Evolutionary conservation across 371 early-diverging fungal species (phyloP).

Genomic region (Apophysomyces elegans): DNA sequence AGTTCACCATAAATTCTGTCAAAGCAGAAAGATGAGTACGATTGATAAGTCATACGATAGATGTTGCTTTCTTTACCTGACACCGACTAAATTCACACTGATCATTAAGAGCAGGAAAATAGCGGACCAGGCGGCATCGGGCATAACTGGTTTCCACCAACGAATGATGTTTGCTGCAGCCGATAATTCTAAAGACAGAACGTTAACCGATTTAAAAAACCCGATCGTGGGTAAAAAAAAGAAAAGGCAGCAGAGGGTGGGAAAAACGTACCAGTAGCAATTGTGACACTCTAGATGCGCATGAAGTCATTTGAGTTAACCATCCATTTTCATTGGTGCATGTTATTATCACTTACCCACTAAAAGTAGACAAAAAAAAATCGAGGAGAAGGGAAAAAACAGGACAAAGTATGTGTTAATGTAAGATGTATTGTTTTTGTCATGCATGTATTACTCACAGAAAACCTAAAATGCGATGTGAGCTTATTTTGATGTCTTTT

Average conservation of each 20-base stretch:
- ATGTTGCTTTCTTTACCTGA: slow-evolving; percentile 19
- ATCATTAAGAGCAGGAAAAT: slow-evolving; percentile 58
- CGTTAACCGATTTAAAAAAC: slow-evolving; percentile 31
- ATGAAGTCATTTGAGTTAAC: slow-evolving; percentile 48
- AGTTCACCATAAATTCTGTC: slow-evolving; percentile 62
- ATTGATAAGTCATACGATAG: neutral
- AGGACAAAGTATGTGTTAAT: neutral
- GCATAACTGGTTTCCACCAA: slow-evolving; percentile 69
- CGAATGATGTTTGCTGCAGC: slow-evolving; percentile 76
- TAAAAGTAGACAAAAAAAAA: slow-evolving; percentile 13
- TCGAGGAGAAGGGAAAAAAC: slow-evolving; percentile 3
- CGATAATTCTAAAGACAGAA: slow-evolving; percentile 59
- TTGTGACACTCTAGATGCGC: slow-evolving; percentile 73
- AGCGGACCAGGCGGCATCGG: slow-evolving; percentile 58
- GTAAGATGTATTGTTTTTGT: too few species aligned
- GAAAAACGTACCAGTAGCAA: slow-evolving; percentile 32
- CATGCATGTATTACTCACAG: slow-evolving; percentile 18
- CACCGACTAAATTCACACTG: slow-evolving; percentile 53
- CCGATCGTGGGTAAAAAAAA: slow-evolving; percentile 8
- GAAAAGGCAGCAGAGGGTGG: neutral
- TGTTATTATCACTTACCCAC: slow-evolving; percentile 25
- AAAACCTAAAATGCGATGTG: slow-evolving; percentile 24
- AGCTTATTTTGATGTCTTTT: neutral
- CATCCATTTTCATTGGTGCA: neutral
- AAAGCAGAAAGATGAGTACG: slow-evolving; percentile 10